These are phyloP conservation scores for Mortierella sp. DNA, from an alignment of 371 early-diverging fungal genomes.

Conservation along the genomic window DNA sequence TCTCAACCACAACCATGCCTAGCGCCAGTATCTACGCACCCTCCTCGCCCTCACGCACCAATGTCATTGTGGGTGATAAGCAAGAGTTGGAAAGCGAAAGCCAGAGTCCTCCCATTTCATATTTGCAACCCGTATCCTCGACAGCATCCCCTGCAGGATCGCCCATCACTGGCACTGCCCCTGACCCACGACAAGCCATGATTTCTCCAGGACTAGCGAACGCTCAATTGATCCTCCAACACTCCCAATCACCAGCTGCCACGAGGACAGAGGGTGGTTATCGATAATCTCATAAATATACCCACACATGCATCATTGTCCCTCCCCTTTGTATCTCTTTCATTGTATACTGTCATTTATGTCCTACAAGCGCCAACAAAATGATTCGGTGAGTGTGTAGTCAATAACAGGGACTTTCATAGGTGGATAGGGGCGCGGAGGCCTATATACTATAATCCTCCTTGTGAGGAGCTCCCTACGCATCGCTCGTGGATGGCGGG, in stretches of 20 bases:
- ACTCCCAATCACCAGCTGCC: constrained; percentile 16
- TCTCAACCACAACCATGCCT: neutral
- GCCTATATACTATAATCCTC: too few species aligned
- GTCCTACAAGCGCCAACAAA: too few species aligned
- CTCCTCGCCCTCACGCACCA: neutral
- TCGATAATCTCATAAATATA: neutral
- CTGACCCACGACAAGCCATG: constrained; percentile 8
- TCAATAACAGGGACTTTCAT: too few species aligned
- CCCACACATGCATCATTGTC: constrained; percentile 55
- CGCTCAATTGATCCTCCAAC: constrained; percentile 46
- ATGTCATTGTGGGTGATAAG: constrained; percentile 21
- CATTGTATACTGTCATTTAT: too few species aligned
- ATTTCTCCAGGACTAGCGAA: constrained; percentile 40
- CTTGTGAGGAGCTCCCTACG: too few species aligned
- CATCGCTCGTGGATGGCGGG: too few species aligned
- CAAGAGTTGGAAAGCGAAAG: constrained; percentile 21
- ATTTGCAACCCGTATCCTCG: too few species aligned
- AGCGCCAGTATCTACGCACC: neutral
- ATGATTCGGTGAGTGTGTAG: too few species aligned
- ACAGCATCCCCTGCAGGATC: too few species aligned
- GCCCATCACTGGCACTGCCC: neutral
- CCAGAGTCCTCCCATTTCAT: neutral
- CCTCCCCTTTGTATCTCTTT: too few species aligned
- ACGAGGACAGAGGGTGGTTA: neutral
- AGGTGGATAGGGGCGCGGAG: too few species aligned